A percentile compares a stretch with the other conserved stretches of the same genome.
Evolutionary conservation across 2,329 filamentous ascomycete genomes (phyloP).

Genomic region (Cladosporium phlei): DNA sequence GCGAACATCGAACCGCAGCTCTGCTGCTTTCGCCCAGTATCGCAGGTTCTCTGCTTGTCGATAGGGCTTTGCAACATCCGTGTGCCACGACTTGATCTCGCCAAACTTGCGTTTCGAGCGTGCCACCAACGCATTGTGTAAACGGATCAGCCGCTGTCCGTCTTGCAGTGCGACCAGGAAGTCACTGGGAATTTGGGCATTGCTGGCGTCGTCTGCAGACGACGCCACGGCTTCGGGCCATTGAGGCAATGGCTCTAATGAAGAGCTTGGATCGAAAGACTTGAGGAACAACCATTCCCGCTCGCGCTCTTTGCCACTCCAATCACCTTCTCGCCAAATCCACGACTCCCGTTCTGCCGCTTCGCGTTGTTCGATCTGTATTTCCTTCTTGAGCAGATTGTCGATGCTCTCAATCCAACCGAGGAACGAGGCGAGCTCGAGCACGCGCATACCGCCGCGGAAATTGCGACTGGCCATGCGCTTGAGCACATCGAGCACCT

Average conservation of each 20-base stretch:
- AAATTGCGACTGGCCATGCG: conserved; percentile 87
- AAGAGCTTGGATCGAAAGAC: conserved; percentile 61
- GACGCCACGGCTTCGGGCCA: conserved; percentile 51
- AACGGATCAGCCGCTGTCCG: conserved; percentile 72
- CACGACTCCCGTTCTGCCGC: conserved; percentile 63
- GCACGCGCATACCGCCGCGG: conserved; percentile 69
- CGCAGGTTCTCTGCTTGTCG: conserved; percentile 87
- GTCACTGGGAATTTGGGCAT: conserved; percentile 44
- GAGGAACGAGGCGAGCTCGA: conserved; percentile 71
- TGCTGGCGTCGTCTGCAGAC: conserved; percentile 7
- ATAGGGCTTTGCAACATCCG: conserved; percentile 92
- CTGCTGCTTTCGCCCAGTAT: conserved; percentile 94
- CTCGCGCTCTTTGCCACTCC: conserved; percentile 65
- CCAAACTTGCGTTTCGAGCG: conserved; percentile 84
- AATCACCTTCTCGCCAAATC: conserved; percentile 76
- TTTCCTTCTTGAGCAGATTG: conserved; percentile 70
- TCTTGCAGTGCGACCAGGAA: conserved; percentile 72
- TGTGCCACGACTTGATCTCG: conserved; percentile 81
- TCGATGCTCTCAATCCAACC: conserved; percentile 77
- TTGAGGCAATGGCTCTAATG: conserved; percentile 54
- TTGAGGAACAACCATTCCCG: conserved; percentile 76
- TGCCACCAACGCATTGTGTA: conserved; percentile 85
- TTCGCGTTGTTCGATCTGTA: conserved; percentile 71
- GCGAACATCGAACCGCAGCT: conserved; percentile 85
- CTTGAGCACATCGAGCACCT: conserved; percentile 85